Evolutionary conservation across 1,139 yeast genomes (phyloP), one percentile per base, ranked within the genome.

Genomic region (Magnusiomyces tetraspermus): DNA sequence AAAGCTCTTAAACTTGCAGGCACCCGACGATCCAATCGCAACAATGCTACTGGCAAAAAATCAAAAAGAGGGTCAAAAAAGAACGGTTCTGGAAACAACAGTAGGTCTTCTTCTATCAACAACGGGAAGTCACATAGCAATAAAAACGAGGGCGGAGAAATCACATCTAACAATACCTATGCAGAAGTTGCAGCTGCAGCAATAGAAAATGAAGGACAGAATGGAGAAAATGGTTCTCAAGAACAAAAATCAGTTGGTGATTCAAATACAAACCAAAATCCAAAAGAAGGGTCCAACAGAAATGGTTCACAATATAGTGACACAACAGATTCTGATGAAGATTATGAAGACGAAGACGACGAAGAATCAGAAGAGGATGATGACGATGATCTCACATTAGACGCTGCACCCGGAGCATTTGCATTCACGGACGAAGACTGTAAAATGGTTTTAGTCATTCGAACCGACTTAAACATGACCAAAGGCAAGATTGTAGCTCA

Each of bases 401-500:
- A 53, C 28, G 56, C 56, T 11, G 52, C 49, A 26, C 56, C 56
- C 6, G 56, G 53, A 23, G 48, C 58, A 10, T 60, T 55, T 47
- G 55, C 59, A 1, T 57, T 71, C 82, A 19, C 86, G 82, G 1
- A 92, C 87, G 67, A 64, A 2, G 95, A 86, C 66, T 90, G 85
- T 45, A 75, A 89, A 59, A 85, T 92, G 96, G 88, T 94, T 0
- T 73, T 94, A 40, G 80, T 89, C 1, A 90, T 92, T 1, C 80
- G 98, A 56, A 87, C 85, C 46, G 98, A 92, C 66, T 72, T 92
- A 58, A 83, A 81, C 53, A 92, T 92, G 98, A 83, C 86, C 47
- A 89, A 88, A 69, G 98, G 98, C 37, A 94, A 94, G 67, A 85
- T 87, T 1, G 97, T 97, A 1, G 98, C 98, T 1, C 99, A 92